Conservation (phyloP, 768 basidiomycete species). For the Tylopilus plumbeoviolaceoides region DNA sequence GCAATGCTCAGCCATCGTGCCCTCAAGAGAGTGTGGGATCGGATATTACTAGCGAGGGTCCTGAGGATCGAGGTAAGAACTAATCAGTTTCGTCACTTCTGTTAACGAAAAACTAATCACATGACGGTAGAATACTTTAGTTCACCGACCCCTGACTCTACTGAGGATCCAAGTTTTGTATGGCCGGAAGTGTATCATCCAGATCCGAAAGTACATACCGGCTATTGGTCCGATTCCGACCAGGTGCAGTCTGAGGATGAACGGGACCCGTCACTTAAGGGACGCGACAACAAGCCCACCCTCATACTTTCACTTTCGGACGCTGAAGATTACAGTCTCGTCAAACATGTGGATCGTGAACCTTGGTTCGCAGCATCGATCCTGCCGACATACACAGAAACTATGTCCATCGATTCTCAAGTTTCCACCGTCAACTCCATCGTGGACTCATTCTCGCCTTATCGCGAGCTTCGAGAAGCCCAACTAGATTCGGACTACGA, state of each 20-base stretch:
- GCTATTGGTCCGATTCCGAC: conserved; percentile 26
- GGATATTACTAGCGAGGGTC: neutral
- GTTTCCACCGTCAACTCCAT: conserved; percentile 32
- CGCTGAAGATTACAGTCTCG: conserved; percentile 2
- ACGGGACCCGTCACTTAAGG: conserved; percentile 13
- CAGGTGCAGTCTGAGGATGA: conserved; percentile 17
- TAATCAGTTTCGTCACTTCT: neutral
- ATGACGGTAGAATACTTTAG: conserved; percentile 3
- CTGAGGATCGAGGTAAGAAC: conserved; percentile 12
- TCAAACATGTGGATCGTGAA: conserved; percentile 4
- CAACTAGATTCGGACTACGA: conserved; percentile 46
- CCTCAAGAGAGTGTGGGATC: neutral
- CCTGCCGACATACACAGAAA: conserved; percentile 44
- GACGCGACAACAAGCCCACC: conserved; percentile 4
- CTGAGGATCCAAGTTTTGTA: conserved; percentile 2
- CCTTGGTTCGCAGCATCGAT: conserved; percentile 36
- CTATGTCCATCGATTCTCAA: conserved; percentile 27
- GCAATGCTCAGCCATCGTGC: neutral
- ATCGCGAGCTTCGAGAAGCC: conserved; percentile 46
- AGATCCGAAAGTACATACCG: conserved; percentile 11
- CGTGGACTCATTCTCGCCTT: conserved; percentile 52
- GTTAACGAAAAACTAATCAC: neutral
- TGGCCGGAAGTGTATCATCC: conserved; percentile 12
- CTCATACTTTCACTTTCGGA: conserved; percentile 22
- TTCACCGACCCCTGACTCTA: conserved; percentile 10